These are phyloP conservation scores for Turritis glabra DNA, from an alignment of 345 rosid genomes.

Conservation along the genomic window DNA sequence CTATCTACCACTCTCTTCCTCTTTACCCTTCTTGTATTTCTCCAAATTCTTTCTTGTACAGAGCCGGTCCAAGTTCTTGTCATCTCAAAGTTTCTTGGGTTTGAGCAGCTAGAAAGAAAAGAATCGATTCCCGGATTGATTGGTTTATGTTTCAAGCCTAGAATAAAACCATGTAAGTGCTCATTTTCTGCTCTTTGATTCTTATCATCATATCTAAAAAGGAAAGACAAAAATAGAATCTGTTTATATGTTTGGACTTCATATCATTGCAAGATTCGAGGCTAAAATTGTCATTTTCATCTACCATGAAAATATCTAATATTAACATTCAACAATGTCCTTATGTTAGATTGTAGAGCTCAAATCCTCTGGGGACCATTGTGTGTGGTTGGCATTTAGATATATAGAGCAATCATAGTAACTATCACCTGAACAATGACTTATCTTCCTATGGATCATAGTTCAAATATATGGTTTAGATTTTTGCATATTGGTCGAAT, in stretches of 20 bases:
- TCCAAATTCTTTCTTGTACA: conserved; percentile 19
- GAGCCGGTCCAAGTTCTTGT: conserved; percentile 10
- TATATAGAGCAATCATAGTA: background rate
- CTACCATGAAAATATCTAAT: conserved; percentile 18
- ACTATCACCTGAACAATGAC: conserved; percentile 26
- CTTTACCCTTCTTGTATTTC: conserved; percentile 28
- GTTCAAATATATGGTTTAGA: conserved; percentile 18
- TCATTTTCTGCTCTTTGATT: conserved; percentile 16
- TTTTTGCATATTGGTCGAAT: background rate
- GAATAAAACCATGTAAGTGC: conserved; percentile 18
- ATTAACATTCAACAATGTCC: conserved; percentile 1
- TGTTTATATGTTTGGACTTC: background rate
- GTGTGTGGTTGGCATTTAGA: conserved; percentile 26
- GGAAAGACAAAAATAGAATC: conserved; percentile 4
- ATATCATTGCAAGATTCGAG: conserved; percentile 13
- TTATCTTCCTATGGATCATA: conserved; percentile 2
- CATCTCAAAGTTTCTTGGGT: conserved; percentile 6
- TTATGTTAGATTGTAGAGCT: conserved; percentile 7
- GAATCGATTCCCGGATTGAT: background rate
- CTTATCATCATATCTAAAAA: conserved; percentile 15
- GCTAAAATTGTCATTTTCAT: conserved; percentile 12
- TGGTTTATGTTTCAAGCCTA: conserved; percentile 18
- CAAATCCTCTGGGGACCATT: conserved; percentile 30
- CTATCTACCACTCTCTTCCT: conserved; percentile 28
- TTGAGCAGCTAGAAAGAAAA: conserved; percentile 13